Evolutionary conservation across 1,284 basidiomycete genomes (phyloP).

Genomic region (Pseudozyma thailandica): DNA sequence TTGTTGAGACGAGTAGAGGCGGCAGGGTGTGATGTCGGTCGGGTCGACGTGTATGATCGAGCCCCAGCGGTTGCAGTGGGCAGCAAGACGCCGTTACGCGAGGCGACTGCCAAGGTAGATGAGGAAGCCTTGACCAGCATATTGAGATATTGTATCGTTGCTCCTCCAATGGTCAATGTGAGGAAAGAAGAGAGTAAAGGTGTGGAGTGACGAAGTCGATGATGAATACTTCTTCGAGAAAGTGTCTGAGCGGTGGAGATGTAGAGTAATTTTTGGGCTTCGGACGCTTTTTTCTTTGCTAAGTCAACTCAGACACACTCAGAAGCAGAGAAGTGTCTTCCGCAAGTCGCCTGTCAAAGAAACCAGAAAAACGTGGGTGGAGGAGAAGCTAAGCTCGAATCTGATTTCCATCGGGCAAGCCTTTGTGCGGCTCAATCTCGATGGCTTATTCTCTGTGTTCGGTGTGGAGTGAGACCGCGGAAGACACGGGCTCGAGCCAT

Average conservation of each 20-base stretch:
- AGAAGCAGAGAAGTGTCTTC: too few relatives aligned
- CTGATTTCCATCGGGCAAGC: too few relatives aligned
- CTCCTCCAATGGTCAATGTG: slow-evolving; percentile 1
- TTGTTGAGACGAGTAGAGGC: background rate
- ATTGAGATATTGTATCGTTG: background rate
- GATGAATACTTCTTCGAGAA: too few relatives aligned
- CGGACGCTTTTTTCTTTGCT: slow-evolving; percentile 36
- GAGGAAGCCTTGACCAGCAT: slow-evolving; percentile 32
- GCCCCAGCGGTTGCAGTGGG: slow-evolving; percentile 12
- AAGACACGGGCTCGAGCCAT: slow-evolving; percentile 18
- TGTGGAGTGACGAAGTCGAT: slow-evolving; percentile 1
- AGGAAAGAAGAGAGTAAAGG: too few relatives aligned
- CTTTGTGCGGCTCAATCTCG: too few relatives aligned
- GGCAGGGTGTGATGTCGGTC: background rate
- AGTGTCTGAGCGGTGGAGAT: too few relatives aligned
- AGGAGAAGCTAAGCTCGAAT: slow-evolving; percentile 3
- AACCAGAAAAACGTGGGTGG: slow-evolving; percentile 22
- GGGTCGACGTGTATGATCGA: slow-evolving; percentile 23
- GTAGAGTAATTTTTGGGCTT: background rate
- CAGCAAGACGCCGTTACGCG: slow-evolving; percentile 22
- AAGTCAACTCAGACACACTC: slow-evolving; percentile 6
- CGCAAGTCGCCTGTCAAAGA: slow-evolving; percentile 18
- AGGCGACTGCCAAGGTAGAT: slow-evolving; percentile 19
- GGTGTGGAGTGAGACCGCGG: slow-evolving; percentile 21
- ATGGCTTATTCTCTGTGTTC: background rate